Evolutionary conservation across 176 grass and related monocot genomes (phyloP).

Genomic region (Themeda triandra): DNA sequence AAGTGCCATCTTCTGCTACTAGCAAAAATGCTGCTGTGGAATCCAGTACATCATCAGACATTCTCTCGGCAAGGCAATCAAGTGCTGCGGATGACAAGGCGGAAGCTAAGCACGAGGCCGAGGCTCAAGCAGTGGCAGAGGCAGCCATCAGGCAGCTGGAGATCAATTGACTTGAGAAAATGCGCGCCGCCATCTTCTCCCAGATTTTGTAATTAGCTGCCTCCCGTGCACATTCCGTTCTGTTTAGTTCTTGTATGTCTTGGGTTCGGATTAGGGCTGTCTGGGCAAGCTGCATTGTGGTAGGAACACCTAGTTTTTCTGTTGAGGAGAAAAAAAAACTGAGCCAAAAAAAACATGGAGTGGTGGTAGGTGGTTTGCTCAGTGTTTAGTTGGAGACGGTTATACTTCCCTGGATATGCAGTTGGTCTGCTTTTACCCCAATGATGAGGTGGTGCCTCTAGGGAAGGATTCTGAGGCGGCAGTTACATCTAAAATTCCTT

Average conservation of each 20-base stretch:
- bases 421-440: constrained; percentile 44
- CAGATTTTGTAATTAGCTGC: constrained; percentile 51
- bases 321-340: constrained; percentile 2
- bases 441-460: constrained; percentile 65
- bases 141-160: constrained; percentile 48
- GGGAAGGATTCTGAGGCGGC: constrained; percentile 52
- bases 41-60: background rate
- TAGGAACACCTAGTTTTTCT: constrained; percentile 61
- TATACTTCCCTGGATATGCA: constrained; percentile 57
- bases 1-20: constrained; percentile 2
- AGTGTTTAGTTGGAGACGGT: constrained; percentile 40
- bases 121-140: constrained; percentile 28
- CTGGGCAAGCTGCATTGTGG: constrained; percentile 41
- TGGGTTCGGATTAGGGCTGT: constrained; percentile 40
- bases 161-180: constrained; percentile 34
- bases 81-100: background rate
- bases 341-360: constrained; percentile 12
- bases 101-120: background rate
- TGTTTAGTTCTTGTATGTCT: constrained; percentile 49
- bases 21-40: constrained; percentile 1
- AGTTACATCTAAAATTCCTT: constrained; percentile 36
- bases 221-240: constrained; percentile 46
- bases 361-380: constrained; percentile 47
- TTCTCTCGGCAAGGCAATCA: background rate
- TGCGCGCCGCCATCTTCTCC: background rate